Conservation (phyloP, 495 filamentous ascomycete genomes). For the Hapsidospora chrysogenum region DNA sequence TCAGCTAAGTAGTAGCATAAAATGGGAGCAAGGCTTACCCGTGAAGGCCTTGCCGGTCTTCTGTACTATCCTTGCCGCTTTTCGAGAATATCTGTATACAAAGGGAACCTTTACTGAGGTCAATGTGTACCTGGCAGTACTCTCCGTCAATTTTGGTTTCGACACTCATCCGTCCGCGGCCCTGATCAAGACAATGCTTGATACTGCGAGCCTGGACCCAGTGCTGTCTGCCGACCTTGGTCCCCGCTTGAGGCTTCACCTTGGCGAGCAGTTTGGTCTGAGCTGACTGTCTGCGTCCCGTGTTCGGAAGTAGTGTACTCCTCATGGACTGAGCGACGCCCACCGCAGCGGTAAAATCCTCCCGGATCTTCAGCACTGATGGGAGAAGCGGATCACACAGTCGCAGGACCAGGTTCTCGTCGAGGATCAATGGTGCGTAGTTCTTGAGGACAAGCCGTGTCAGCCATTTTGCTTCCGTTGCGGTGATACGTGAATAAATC, state of each 20-base stretch:
- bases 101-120: slow-evolving; percentile 33
- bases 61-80: slow-evolving; percentile 74
- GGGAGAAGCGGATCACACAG: slow-evolving; percentile 41
- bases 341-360: slow-evolving; percentile 24
- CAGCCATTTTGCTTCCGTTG: slow-evolving; percentile 77
- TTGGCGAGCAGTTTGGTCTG: too few relatives aligned
- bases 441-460: slow-evolving; percentile 68
- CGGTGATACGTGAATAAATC: slow-evolving; percentile 43
- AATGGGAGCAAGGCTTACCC: slow-evolving; percentile 16
- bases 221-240: slow-evolving; percentile 57
- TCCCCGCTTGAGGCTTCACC: slow-evolving; percentile 46
- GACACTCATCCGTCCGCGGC: slow-evolving; percentile 44
- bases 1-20: not conserved
- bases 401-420: slow-evolving; percentile 23
- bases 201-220: slow-evolving; percentile 64
- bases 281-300: not conserved
- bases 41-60: slow-evolving; percentile 46
- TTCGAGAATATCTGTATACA: slow-evolving; percentile 76
- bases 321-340: slow-evolving; percentile 8
- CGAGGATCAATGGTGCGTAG: slow-evolving; percentile 42
- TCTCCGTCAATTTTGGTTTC: slow-evolving; percentile 81
- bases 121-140: slow-evolving; percentile 76
- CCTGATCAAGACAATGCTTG: slow-evolving; percentile 54
- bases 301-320: not conserved
- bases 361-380: slow-evolving; percentile 47